Evolutionary conservation across 768 basidiomycete species (phyloP), one percentile per base, ranked within the genome.

Genomic region (Cystobasidium tubakii): DNA sequence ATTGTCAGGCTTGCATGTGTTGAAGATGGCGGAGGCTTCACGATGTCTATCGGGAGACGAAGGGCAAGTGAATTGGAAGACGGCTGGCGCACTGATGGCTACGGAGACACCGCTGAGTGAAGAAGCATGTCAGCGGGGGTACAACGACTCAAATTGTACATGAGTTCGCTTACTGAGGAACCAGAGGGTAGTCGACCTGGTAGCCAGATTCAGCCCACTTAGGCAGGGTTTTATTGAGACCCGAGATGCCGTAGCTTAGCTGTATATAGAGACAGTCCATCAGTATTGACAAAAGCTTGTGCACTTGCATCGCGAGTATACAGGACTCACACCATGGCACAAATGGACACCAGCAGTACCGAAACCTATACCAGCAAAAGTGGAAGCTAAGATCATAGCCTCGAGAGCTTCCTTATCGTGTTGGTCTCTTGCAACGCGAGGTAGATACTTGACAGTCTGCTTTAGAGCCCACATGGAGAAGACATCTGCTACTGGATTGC

Each of bases 11-110:
- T 84, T 80, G 29, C 84, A 87, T 0, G 87, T 87, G 71, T 85
- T 86, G 85, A 96, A 97, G 78, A 95, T 88, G 1, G 90, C 88
- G 19, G 94, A 85, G 0, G 88, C 91, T 81, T 91, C 88, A 55
- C 94, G 88, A 82, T 98, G 94, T 53, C 93, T 89, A 74, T 89
- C 87, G 1, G 93, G 92, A 0, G 91, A 88, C 3, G 94, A 94
- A 7, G 95, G 93, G 0, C 95, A 90, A 9, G 95, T 97, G 82
- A 94, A 97, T 79, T 89, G 87, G 85, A 98, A 97, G 54, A 97
- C 95, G 86, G 95, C 89, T 33, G 92, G 92, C 12, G 90, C 92
- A 23, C 91, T 91, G 72, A 95, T 83, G 4, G 93, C 91, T 62
- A 95, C 92, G 76, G 90, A 86, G 63, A 74, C 74, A 23, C 74